These are phyloP conservation scores for Scortechinia acanthostroma DNA, from an alignment of 2,329 filamentous ascomycete genomes.

Conservation along the genomic window DNA sequence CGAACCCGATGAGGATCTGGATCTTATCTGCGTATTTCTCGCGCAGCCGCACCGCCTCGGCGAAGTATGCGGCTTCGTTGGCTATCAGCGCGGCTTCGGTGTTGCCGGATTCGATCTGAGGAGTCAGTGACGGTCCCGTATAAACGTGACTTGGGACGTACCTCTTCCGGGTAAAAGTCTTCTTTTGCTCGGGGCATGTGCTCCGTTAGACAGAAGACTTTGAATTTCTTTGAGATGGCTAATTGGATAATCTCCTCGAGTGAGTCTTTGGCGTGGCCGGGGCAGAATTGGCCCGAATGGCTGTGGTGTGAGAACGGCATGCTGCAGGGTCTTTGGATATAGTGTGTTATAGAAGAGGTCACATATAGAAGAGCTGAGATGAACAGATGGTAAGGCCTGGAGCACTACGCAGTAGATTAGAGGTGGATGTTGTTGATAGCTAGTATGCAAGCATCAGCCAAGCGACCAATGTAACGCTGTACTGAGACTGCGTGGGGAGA, in stretches of 20 bases:
- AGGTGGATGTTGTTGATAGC: too few relatives aligned
- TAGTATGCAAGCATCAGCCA: too few relatives aligned
- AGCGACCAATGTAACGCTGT: too few relatives aligned
- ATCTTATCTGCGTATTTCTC: conserved; percentile 65
- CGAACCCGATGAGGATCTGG: conserved; percentile 79
- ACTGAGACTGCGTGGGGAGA: too few relatives aligned
- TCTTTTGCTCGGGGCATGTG: conserved; percentile 79
- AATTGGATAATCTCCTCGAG: conserved; percentile 77
- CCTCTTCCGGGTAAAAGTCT: conserved; percentile 91
- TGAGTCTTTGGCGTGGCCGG: conserved; percentile 75
- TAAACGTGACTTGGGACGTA: too few relatives aligned
- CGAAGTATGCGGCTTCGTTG: conserved; percentile 66
- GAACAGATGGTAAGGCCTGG: too few relatives aligned
- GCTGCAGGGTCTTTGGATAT: too few relatives aligned
- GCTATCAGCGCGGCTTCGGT: conserved; percentile 38
- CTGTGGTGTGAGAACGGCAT: conserved; percentile 99
- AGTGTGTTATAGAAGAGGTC: too few relatives aligned
- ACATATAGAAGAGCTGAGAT: too few relatives aligned
- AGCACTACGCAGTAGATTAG: too few relatives aligned
- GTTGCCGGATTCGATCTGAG: conserved; percentile 31
- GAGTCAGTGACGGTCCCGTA: background rate
- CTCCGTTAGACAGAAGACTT: conserved; percentile 81
- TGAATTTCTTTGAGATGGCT: conserved; percentile 73
- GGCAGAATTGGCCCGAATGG: conserved; percentile 95
- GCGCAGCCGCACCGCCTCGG: conserved; percentile 69